Evolutionary conservation across 78 protist species (phyloP).

Genomic region (Dictyostelium purpureum): DNA sequence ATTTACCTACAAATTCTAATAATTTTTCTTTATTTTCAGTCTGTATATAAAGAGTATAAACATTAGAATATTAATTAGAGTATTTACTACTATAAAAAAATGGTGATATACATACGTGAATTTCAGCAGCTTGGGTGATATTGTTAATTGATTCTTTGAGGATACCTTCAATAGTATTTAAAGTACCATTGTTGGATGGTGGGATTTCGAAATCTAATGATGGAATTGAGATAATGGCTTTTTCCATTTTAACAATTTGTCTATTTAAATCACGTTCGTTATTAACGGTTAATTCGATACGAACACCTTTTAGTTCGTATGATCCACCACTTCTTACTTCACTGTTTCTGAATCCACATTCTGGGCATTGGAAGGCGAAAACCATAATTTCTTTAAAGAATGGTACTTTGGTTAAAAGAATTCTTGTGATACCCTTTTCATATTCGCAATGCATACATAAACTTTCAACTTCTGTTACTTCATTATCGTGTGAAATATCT

Average conservation of each 20-base stretch:
- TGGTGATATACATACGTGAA: background rate
- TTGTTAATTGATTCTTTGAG: constrained; percentile 17
- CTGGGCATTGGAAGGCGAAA: constrained; percentile 91
- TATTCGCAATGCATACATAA: constrained; percentile 82
- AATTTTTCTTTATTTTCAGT: constrained; percentile 72
- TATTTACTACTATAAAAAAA: background rate
- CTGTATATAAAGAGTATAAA: background rate
- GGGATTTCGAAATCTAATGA: constrained; percentile 93
- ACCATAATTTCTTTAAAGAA: constrained; percentile 93
- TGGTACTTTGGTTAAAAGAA: constrained; percentile 90
- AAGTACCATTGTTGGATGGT: constrained; percentile 70
- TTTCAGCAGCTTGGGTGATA: constrained; percentile 30
- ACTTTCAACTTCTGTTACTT: constrained; percentile 32
- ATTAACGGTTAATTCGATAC: constrained; percentile 47
- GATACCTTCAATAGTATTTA: constrained; percentile 92
- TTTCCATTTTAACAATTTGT: constrained; percentile 88
- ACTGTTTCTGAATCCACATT: constrained; percentile 85
- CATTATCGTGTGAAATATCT: constrained; percentile 16
- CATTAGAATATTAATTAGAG: background rate
- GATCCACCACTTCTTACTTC: constrained; percentile 86
- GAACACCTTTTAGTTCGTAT: constrained; percentile 71
- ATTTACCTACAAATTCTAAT: constrained; percentile 44
- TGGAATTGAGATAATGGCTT: constrained; percentile 90
- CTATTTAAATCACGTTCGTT: constrained; percentile 81
- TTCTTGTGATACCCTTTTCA: constrained; percentile 88